Evolutionary conservation across 257 asterid genomes (phyloP), one percentile per base, ranked within the genome.

Genomic region (Gynochthodes officinalis): DNA sequence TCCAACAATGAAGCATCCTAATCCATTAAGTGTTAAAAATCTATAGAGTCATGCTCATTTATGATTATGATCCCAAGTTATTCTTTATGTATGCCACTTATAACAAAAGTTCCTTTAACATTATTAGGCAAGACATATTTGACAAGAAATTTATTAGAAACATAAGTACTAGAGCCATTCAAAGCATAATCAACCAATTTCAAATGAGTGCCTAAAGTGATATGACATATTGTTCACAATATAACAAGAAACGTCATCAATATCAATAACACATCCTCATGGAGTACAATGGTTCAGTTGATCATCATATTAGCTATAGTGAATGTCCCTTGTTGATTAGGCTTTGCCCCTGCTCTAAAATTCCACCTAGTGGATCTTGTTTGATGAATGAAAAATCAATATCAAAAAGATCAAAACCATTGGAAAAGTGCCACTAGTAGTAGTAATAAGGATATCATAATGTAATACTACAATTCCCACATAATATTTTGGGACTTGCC

Each of bases 21-120:
- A 91, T 12, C 97, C 96, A 69, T 87, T 80, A 91, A 81, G 61
- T 89, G 96, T 92, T 94, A 91, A 37, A 94, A 84, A 42, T 88
- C 90, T 4, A 83, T 49, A 1, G 13, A 44, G 4, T 73, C 13
- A 39, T 73, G 30, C 58, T 78, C 76, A 75, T 87, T 91, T 35
- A 75, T 53, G n/a, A 91, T 72, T 8, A 89, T 88, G 21, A 91
- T 78, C 74, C 89, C 94, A 2, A 86, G 84, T 86, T 89, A 89
- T 21, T 89, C 96, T 78, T 83, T 89, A 66, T 91, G 87, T 1
- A 21, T 71, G 0, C 92, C 94, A 15, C 84, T 78, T 33, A 76
- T 89, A 0, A 91, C 92, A 42, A 78, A 89, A 2, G 96, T 84
- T 62, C 83, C 92, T 9, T 53, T 64, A 6, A 67, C 61, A 1